Evolutionary conservation across 176 grass and related monocot species (phyloP).

Genomic region (Aegilops speltoides): DNA sequence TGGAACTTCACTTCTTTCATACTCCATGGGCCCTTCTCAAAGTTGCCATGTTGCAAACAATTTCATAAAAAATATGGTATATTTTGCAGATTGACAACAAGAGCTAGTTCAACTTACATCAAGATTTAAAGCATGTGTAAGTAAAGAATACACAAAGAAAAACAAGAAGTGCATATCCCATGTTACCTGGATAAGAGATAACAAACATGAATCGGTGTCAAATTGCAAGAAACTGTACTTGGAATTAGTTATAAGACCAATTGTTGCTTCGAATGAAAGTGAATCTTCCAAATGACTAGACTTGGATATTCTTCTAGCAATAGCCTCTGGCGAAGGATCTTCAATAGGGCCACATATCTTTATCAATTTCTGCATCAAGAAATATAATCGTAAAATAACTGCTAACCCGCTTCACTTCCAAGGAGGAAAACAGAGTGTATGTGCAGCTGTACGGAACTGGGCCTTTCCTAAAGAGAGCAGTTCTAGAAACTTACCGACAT

Average conservation of each 20-base stretch:
- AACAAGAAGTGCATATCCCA: constrained; percentile 25
- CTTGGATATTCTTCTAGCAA: constrained; percentile 60
- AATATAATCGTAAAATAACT: constrained; percentile 32
- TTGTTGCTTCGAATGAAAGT: constrained; percentile 72
- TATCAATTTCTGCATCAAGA: constrained; percentile 81
- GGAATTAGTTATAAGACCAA: constrained; percentile 64
- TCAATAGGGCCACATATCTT: constrained; percentile 74
- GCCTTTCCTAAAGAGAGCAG: constrained; percentile 12
- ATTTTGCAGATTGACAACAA: constrained; percentile 21
- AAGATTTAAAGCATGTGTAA: not conserved
- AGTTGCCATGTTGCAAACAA: constrained; percentile 4
- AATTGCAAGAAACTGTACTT: constrained; percentile 78
- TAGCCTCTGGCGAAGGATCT: constrained; percentile 62
- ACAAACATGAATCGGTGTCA: constrained; percentile 73
- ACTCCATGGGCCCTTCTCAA: not conserved
- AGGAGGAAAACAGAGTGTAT: constrained; percentile 14
- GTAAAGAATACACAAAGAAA: constrained; percentile 17
- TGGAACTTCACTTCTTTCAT: not conserved
- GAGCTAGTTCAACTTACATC: constrained; percentile 1
- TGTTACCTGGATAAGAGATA: constrained; percentile 94
- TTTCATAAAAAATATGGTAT: constrained; percentile 20
- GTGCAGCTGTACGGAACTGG: constrained; percentile 16
- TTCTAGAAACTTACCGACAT: constrained; percentile 55
- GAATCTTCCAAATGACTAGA: constrained; percentile 63
- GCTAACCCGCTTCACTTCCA: constrained; percentile 11